Evolutionary conservation across 2,329 filamentous ascomycete species (phyloP), one percentile per base, ranked within the genome.

Genomic region (Diaporthe vexans): DNA sequence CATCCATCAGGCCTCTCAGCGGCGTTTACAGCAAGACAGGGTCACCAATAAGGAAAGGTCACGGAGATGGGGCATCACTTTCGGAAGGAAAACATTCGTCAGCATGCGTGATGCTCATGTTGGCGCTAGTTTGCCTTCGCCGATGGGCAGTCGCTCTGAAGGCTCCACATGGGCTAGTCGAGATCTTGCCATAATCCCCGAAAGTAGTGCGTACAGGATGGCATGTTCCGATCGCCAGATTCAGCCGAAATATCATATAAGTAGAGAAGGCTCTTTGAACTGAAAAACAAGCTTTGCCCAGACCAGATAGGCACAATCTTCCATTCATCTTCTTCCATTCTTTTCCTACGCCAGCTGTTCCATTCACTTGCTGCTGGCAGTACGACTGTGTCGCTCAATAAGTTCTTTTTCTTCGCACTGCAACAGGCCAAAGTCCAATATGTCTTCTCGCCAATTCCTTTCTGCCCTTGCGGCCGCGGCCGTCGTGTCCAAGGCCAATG

Each of bases 401-500:
- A 7, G 13, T 35, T 35, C 19, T 9, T 29, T 26, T 29, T 19
- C 10, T 29, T 40, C 29, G 11, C 3, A 59, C n/a, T 24, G 29
- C 10, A 26, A 21, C 8, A 13, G 26, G 7, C 33, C 24, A 3
- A 56, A 43, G 1, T 3, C 11, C 19, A 71, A 54, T 4, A 75
- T 75, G 74, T 19, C 72, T 29, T 71, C 58, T 29, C 71, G 59
- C 54, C 69, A 71, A 9, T n/a, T 61, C 5, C 51, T 75, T 35
- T 67, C 59, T 56, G 72, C 74, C 54, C 52, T 75, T n/a, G 74
- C 54, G 46, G 52, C 52, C 5, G 67, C 52, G 37, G 52, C 59
- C 77, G 80, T 81, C 17, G 40, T 61, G 15, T n/a, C 35, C 21
- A 57, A 73, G 59, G 74, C 54, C 33, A 51, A 75, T 54, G 80